Percentiles rank a stretch among this genome's conserved stretches.
Conservation (phyloP, 345 rosid genomes). For the Aquilaria yunnanensis region DNA sequence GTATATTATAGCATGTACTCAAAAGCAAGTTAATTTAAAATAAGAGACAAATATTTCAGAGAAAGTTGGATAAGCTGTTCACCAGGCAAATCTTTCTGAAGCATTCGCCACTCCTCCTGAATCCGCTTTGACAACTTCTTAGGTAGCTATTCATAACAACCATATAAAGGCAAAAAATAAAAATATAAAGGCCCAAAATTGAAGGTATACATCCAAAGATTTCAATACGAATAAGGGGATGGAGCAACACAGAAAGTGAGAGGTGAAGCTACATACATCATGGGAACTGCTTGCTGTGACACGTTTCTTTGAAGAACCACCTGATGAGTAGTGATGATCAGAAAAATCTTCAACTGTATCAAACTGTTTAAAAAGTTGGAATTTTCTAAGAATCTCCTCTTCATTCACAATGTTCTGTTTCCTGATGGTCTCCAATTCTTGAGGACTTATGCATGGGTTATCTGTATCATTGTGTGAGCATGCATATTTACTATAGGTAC, state of each 20-base stretch:
- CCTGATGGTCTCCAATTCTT: conserved; percentile 22
- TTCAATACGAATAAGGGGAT: conserved; percentile 3
- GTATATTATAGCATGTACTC: not conserved
- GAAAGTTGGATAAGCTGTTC: conserved; percentile 6
- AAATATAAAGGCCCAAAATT: not conserved
- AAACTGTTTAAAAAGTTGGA: conserved; percentile 61
- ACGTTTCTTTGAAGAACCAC: conserved; percentile 38
- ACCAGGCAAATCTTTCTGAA: conserved; percentile 93
- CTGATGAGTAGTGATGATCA: conserved; percentile 53
- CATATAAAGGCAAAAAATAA: not conserved
- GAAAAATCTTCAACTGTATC: conserved; percentile 68
- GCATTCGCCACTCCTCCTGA: conserved; percentile 85
- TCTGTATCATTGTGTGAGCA: conserved; percentile 10
- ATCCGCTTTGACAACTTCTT: conserved; percentile 69
- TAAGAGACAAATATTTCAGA: not conserved
- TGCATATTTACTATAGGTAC: not conserved
- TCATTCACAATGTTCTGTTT: conserved; percentile 25
- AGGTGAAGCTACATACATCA: not conserved
- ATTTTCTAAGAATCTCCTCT: conserved; percentile 45
- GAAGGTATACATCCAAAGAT: conserved; percentile 6
- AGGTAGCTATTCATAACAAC: conserved; percentile 36
- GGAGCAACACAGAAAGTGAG: no score
- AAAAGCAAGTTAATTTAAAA: not conserved
- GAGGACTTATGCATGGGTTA: conserved; percentile 20
- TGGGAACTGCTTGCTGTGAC: conserved; percentile 19